A percentile compares a stretch with the other conserved stretches of the same genome.
Evolutionary conservation across 2,329 filamentous ascomycete species (phyloP).

Genomic region (Scopulariopsis brevicaulis): DNA sequence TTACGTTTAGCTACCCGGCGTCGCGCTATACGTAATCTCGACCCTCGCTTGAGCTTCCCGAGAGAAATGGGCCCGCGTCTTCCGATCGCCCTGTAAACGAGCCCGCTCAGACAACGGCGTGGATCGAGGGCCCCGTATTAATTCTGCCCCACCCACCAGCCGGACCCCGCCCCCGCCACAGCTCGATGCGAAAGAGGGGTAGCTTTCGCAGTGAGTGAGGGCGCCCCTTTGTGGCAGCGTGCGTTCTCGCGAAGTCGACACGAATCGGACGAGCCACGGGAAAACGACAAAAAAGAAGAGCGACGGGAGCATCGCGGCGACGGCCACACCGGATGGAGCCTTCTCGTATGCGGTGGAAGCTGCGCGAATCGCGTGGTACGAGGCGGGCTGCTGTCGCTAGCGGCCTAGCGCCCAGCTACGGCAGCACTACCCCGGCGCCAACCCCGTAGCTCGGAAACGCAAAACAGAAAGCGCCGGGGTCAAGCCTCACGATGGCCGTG

Average conservation of each 20-base stretch:
- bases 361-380: too few relatives aligned
- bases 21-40: neutral
- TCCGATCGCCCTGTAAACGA: neutral
- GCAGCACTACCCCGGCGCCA: too few relatives aligned
- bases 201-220: neutral
- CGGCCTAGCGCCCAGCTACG: too few relatives aligned
- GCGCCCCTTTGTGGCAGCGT: neutral
- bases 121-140: neutral
- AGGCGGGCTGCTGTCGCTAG: too few relatives aligned
- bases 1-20: neutral
- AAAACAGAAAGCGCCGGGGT: too few relatives aligned
- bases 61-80: neutral
- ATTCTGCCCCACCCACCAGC: neutral
- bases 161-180: neutral
- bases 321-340: neutral
- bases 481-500: too few relatives aligned
- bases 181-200: neutral
- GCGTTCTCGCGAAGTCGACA: neutral
- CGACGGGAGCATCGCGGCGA: neutral
- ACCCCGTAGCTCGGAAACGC: too few relatives aligned
- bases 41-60: neutral
- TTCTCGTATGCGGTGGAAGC: too few relatives aligned
- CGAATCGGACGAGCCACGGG: neutral
- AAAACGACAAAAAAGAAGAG: neutral
- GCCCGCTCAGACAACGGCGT: neutral